Evolutionary conservation across 805 yeast species (phyloP).

Genomic region (Wickerhamomyces sydowiorum): DNA sequence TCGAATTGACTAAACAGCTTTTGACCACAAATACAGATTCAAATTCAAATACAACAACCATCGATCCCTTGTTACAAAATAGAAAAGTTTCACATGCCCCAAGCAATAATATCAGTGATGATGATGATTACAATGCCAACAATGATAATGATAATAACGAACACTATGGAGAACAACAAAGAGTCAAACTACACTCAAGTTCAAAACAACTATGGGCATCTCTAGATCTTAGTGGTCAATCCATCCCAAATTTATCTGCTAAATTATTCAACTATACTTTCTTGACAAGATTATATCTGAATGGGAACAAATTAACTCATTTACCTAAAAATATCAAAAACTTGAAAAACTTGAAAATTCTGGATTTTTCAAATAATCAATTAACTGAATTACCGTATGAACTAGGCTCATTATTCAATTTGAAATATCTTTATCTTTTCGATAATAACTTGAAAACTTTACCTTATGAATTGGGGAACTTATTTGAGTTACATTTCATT

Average conservation of each 20-base stretch:
- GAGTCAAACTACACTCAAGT: constrained; percentile 42
- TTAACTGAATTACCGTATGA: constrained; percentile 74
- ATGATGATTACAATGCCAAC: constrained; percentile 26
- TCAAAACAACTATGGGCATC: constrained; percentile 92
- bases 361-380: constrained; percentile 79
- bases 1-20: constrained; percentile 35
- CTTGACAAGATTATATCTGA: constrained; percentile 78
- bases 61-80: neutral
- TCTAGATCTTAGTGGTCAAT: constrained; percentile 87
- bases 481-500: constrained; percentile 76
- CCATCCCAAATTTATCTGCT: constrained; percentile 63
- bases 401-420: constrained; percentile 73
- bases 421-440: constrained; percentile 79
- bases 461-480: constrained; percentile 81
- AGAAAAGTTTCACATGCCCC: neutral
- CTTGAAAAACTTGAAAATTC: constrained; percentile 67
- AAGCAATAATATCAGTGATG: constrained; percentile 7
- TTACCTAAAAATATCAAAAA: constrained; percentile 66
- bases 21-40: constrained; percentile 20
- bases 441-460: constrained; percentile 74
- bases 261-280: constrained; percentile 77
- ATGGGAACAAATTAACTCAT: constrained; percentile 69
- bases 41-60: constrained; percentile 14
- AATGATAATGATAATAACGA: constrained; percentile 15
- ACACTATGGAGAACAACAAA: constrained; percentile 19